phyloP scores from a whole-genome alignment of 805 yeast genomes.

The Debaryomyces maramus region DNA sequence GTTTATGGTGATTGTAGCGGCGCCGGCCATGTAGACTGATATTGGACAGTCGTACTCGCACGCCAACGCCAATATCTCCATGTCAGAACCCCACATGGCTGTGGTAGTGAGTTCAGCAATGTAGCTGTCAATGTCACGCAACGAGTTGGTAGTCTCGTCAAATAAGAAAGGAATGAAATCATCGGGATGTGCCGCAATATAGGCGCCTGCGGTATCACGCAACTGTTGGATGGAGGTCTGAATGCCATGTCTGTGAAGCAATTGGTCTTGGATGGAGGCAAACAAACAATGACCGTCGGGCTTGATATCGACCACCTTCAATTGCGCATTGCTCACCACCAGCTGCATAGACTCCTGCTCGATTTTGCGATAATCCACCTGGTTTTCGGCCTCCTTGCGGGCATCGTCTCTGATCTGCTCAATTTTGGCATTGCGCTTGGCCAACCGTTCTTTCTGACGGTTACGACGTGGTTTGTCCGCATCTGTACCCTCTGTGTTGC shows the following conservation, averaged over 20 bases:
- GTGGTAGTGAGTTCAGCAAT: constrained; percentile 68
- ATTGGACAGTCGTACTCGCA: constrained; percentile 71
- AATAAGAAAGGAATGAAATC: constrained; percentile 80
- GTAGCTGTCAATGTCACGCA: constrained; percentile 68
- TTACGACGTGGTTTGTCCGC: constrained; percentile 49
- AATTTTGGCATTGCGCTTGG: constrained; percentile 70
- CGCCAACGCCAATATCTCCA: constrained; percentile 83
- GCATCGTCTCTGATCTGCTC: constrained; percentile 68
- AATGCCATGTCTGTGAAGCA: constrained; percentile 45
- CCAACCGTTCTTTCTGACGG: constrained; percentile 81
- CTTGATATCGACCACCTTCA: constrained; percentile 65
- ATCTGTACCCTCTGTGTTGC: background rate
- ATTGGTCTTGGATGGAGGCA: constrained; percentile 81
- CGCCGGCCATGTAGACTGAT: constrained; percentile 75
- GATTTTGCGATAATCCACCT: constrained; percentile 67
- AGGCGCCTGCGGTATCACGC: constrained; percentile 62
- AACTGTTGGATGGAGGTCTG: constrained; percentile 48
- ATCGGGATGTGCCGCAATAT: constrained; percentile 63
- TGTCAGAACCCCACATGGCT: constrained; percentile 94
- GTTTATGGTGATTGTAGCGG: constrained; percentile 63
- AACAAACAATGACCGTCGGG: constrained; percentile 97
- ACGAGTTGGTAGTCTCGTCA: constrained; percentile 68
- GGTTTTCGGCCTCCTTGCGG: constrained; percentile 59
- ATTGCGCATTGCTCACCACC: constrained; percentile 47
- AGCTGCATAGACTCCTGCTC: constrained; percentile 67